phyloP scores from a whole-genome alignment of 345 rosid genomes.

The Corchorus olitorius region DNA sequence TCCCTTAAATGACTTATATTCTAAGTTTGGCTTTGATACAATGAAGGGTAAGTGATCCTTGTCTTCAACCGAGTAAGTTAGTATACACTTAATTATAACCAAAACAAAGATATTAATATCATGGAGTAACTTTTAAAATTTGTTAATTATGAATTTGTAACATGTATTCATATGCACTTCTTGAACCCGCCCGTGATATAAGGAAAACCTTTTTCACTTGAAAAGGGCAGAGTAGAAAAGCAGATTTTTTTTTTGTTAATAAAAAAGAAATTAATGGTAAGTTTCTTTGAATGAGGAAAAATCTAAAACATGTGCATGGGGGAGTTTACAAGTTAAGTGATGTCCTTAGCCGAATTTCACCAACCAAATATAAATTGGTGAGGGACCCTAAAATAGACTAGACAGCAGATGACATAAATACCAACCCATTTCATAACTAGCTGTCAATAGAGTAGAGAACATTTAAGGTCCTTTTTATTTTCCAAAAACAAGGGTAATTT shows the following conservation, averaged over 20 bases:
- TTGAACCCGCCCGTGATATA: conserved; percentile 4
- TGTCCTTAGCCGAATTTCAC: conserved; percentile 36
- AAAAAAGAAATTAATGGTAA: neutral
- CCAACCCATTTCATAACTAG: conserved; percentile 28
- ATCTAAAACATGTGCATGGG: neutral
- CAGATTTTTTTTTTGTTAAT: neutral
- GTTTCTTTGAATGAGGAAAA: conserved; percentile 22
- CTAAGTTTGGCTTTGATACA: neutral
- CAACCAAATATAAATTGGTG: conserved; percentile 41
- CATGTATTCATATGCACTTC: neutral
- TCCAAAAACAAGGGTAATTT: conserved; percentile 14
- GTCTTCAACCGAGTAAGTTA: neutral
- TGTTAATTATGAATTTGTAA: neutral
- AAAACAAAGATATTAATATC: neutral
- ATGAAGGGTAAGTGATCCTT: neutral
- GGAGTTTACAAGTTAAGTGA: neutral
- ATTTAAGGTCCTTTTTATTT: conserved; percentile 1
- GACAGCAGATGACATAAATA: conserved; percentile 35
- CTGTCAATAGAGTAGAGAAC: conserved; percentile 20
- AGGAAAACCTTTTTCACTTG: neutral
- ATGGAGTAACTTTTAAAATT: neutral
- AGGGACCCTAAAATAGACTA: conserved; percentile 42
- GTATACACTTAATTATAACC: neutral
- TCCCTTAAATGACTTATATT: neutral
- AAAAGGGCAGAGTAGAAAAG: neutral